Evolutionary conservation across 1,139 yeast species (phyloP).

Genomic region (Schwanniomyces etchellsii): DNA sequence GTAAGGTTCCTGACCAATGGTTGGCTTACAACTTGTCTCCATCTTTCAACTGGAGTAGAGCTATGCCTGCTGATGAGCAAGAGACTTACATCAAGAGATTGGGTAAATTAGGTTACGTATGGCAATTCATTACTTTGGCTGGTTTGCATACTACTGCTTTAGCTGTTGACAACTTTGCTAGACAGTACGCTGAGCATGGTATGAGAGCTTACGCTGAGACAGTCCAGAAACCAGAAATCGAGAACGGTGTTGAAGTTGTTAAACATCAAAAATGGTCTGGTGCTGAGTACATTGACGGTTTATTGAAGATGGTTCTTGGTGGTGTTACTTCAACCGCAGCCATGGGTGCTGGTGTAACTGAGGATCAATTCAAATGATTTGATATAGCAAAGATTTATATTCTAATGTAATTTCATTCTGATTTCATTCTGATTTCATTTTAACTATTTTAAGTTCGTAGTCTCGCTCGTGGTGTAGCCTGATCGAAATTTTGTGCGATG

Average conservation of each 20-base stretch:
- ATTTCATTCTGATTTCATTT: conserved; percentile 2
- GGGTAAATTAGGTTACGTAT: conserved; percentile 85
- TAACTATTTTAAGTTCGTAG: too few species aligned
- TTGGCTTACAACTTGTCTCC: conserved; percentile 94
- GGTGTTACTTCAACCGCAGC: conserved; percentile 97
- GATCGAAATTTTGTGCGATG: too few species aligned
- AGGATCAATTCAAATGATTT: conserved; percentile 75
- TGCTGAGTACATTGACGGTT: conserved; percentile 92
- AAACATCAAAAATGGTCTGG: conserved; percentile 99
- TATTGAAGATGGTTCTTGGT: conserved; percentile 87
- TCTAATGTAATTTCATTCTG: conserved; percentile 1
- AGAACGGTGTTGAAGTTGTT: conserved; percentile 86
- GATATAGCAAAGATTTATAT: conserved; percentile 11
- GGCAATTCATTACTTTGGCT: conserved; percentile 98
- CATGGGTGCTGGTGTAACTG: conserved; percentile 98
- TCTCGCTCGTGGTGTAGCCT: conserved; percentile 1
- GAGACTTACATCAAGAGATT: conserved; percentile 85
- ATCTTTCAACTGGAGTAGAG: conserved; percentile 96
- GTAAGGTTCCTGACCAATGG: conserved; percentile 85
- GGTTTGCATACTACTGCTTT: conserved; percentile 96
- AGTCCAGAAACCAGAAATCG: conserved; percentile 87
- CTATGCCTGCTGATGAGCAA: conserved; percentile 85
- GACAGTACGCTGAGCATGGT: conserved; percentile 73
- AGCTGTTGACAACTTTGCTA: conserved; percentile 82
- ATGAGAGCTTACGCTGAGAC: conserved; percentile 93